Evolutionary conservation across 768 basidiomycete genomes (phyloP).

Genomic region (Lactarius indigo): DNA sequence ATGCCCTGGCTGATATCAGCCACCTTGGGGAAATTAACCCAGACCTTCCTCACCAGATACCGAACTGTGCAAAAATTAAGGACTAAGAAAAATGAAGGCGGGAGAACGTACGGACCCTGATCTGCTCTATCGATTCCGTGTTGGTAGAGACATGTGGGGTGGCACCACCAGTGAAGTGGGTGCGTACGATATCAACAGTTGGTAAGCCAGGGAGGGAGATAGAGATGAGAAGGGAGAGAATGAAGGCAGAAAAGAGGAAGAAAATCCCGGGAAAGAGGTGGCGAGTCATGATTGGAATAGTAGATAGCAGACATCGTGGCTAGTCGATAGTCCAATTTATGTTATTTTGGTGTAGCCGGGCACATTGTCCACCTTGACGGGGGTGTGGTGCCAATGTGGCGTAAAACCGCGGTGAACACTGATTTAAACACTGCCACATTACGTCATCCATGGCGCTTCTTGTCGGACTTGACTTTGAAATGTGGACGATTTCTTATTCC

Average conservation of each 20-base stretch:
- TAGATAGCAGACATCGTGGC: background rate
- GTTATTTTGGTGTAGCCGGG: background rate
- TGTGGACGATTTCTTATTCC: no score
- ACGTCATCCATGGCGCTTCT: background rate
- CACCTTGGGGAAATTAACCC: constrained; percentile 1
- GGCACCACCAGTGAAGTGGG: constrained; percentile 41
- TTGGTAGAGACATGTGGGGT: constrained; percentile 25
- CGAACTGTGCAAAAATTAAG: constrained; percentile 45
- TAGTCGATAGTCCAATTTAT: constrained; percentile 2
- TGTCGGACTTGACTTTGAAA: no score
- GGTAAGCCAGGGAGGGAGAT: constrained; percentile 69
- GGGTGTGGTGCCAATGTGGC: background rate
- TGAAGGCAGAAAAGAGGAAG: constrained; percentile 57
- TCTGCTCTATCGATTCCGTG: constrained; percentile 50
- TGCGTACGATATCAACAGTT: constrained; percentile 62
- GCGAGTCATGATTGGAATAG: constrained; percentile 32
- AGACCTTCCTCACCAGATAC: constrained; percentile 52
- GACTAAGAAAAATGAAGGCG: constrained; percentile 8
- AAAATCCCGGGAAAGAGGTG: constrained; percentile 60
- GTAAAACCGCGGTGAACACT: background rate
- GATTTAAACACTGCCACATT: background rate
- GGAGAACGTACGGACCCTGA: constrained; percentile 24
- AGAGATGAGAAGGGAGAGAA: constrained; percentile 63
- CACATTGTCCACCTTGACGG: background rate
- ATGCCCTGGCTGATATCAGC: constrained; percentile 43